Evolutionary conservation across 2,329 filamentous ascomycete species (phyloP), one percentile per base, ranked within the genome.

Genomic region (Colletotrichum zoysiae): DNA sequence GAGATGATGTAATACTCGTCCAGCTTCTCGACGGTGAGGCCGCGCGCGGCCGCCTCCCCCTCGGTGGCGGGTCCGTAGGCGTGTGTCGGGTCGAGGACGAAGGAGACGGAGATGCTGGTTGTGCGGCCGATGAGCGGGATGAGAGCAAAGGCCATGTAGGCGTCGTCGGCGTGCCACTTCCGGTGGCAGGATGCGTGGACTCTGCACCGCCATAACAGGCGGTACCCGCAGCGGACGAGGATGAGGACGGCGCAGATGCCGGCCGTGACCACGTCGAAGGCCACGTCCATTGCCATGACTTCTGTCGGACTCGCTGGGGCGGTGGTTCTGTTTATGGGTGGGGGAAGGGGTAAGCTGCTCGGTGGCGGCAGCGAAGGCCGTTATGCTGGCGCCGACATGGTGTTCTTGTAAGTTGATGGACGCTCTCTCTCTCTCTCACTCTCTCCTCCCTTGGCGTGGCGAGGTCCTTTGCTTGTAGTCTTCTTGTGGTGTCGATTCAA

Each of bases 81-180:
- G 51, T 79, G 78, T 20, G 35, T 57, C 30, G 77, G 78, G 55
- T 79, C 78, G 42, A 79, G 77, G 5, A 62, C 14, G 53, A 79
- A 79, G 40, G 74, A 77, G 7, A 73, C 8, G 1, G 71, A 20
- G 57, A 80, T 79, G 51, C 76, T 76, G 14, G 72, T 16, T 0
- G 77, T 76, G 26, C 78, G 78, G 5, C 71, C 78, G 68, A 78
- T 65, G 23, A 79, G 77, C 18, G 78, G 78, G 0, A 79, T 55
- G 7, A 79, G 74, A 5, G 78, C 78, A 9, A 80, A 73, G 20
- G 77, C 78, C 77, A 80, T 79, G 74, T 79, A 80, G 42, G 77
- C 75, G 59, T 79, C 78, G 70, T 79, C 78, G 73, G 74, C 74
- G 70, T 77, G 78, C 78, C 78, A 80, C 23, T 62, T 75, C 1